Evolutionary conservation across 169 alveolate species (phyloP).

Genomic region (Plasmodium gallinaceum): DNA sequence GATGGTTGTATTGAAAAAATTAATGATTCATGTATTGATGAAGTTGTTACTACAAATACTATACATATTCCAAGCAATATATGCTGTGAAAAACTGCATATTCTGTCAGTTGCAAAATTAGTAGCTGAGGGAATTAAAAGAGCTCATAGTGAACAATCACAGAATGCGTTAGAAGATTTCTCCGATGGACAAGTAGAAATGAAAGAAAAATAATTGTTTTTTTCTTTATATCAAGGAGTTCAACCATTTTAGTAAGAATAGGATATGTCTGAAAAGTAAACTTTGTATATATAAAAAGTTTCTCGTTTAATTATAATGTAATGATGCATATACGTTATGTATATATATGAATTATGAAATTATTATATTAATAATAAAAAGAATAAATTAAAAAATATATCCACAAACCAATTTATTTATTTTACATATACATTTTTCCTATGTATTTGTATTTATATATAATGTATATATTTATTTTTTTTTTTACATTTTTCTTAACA

Average conservation of each 20-base stretch:
- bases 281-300: conserved; percentile 4
- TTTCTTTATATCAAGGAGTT: conserved; percentile 84
- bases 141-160: conserved; percentile 78
- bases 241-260: conserved; percentile 22
- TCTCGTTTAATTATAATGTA: conserved; percentile 4
- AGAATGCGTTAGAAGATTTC: conserved; percentile 82
- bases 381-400: conserved; percentile 31
- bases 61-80: conserved; percentile 80
- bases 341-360: conserved; percentile 55
- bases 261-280: background rate
- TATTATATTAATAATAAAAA: conserved; percentile 50
- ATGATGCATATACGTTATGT: too few species aligned
- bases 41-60: conserved; percentile 86
- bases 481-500: too few species aligned
- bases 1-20: conserved; percentile 86
- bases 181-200: conserved; percentile 88
- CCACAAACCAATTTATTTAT: conserved; percentile 14
- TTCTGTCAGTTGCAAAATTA: conserved; percentile 83
- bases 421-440: conserved; percentile 14
- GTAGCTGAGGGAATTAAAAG: conserved; percentile 89
- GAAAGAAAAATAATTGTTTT: conserved; percentile 89
- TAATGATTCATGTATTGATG: conserved; percentile 81
- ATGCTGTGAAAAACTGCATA: conserved; percentile 80
- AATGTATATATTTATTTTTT: too few species aligned
- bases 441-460: too few species aligned